phyloP scores from a whole-genome alignment of 177 flowering plant species.

The Vitis hybrid region DNA sequence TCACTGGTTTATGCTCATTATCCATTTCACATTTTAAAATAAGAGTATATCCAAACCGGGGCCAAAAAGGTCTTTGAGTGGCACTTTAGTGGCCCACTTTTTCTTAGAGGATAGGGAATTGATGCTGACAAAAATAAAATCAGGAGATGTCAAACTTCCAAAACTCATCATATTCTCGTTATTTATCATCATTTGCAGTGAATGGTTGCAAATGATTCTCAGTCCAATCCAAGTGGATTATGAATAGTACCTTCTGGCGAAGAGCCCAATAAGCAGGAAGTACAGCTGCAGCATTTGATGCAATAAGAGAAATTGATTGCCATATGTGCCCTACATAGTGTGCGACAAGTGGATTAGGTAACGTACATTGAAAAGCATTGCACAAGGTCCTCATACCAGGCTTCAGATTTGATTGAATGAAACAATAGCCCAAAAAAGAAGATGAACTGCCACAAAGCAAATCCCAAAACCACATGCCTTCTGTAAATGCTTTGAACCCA shows the following conservation, averaged over 20 bases:
- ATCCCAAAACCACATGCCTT: too few relatives aligned
- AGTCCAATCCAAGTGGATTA: background rate
- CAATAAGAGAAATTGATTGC: constrained; percentile 82
- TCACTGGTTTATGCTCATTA: too few relatives aligned
- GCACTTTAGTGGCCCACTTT: too few relatives aligned
- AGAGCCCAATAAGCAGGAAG: constrained; percentile 92
- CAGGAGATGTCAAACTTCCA: background rate
- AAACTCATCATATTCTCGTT: background rate
- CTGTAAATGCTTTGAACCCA: too few relatives aligned
- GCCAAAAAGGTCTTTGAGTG: too few relatives aligned
- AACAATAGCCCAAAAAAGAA: too few relatives aligned
- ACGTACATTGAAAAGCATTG: background rate
- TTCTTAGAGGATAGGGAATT: background rate
- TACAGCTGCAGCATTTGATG: constrained; percentile 91
- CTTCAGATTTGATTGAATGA: too few relatives aligned
- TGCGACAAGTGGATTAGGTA: constrained; percentile 11
- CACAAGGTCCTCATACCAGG: background rate
- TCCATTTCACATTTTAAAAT: too few relatives aligned
- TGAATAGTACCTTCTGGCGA: constrained; percentile 59
- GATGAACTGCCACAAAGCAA: too few relatives aligned
- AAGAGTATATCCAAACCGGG: too few relatives aligned
- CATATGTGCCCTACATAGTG: constrained; percentile 65
- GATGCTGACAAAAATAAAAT: background rate
- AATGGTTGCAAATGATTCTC: background rate
- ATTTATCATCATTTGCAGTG: background rate